Base-by-base conservation (phyloP, 345 rosid genomes). In the Gossypium herbaceum region DNA sequence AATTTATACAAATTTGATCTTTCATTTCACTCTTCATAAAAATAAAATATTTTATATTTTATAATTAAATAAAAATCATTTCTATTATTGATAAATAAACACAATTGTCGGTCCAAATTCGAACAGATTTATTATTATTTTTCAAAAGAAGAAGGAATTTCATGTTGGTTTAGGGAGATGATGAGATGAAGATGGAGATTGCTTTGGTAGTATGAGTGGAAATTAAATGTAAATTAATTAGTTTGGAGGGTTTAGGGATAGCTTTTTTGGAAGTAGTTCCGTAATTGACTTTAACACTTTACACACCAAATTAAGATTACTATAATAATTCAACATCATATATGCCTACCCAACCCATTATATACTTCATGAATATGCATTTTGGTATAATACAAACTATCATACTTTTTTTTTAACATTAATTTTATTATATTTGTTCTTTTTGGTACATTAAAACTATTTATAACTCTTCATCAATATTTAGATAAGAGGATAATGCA, bases 211-310 rank as follows among this genome's bases (percentile, higher is more conserved):
- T 12, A 2, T 17, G 54, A 54, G 54, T 52, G 73, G 45, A 29
- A 54, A 52, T 2, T 52, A 39, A 67, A 50, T 64, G 78, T 67
- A 73, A 34, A 79, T 71, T 73, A 61, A 74, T 76, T 57, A 57
- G 77, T 34, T 61, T 34, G 13, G 58, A 1, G 39, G 39, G 6
- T 34, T 34, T 34, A 34, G 39, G 39, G 47, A 59, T 73, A 60
- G 71, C 39, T 76, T 64, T 69, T 57, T 0, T 4, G 65, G 48
- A 63, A 71, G 75, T 73, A 69, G 74, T 76, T 76, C 63, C 77
- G 71, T 71, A 72, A 76, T 79, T 78, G 84, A 79, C 64, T 76
- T 76, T 58, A 60, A 67, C 79, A 22, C 62, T 57, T 57, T 57
- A 57, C 62, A 57, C 13, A 34, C 22, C 16, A 24, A 81, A 4